Evolutionary conservation across 176 grass and related monocot species (phyloP).

Genomic region (Ensete ventricosum): DNA sequence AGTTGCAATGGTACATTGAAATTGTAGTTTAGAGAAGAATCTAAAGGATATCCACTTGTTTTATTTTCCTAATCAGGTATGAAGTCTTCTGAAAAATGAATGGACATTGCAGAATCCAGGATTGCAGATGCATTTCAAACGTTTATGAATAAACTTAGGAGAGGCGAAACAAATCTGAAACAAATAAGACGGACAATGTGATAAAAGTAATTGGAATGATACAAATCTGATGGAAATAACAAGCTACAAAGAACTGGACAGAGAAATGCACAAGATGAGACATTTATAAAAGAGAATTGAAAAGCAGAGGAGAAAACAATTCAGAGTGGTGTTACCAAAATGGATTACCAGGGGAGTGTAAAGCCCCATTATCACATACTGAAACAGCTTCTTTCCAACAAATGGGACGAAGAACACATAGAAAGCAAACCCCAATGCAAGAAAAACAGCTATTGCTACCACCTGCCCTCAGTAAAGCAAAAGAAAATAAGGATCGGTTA

Average conservation of each 20-base stretch:
- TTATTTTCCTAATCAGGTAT: too few species aligned
- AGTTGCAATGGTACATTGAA: too few species aligned
- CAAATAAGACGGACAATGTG: background rate
- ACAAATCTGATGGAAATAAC: background rate
- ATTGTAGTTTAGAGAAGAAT: too few species aligned
- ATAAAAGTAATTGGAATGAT: background rate
- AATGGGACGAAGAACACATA: conserved; percentile 93
- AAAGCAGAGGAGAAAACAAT: background rate
- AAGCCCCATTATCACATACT: conserved; percentile 51
- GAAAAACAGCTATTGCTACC: conserved; percentile 87
- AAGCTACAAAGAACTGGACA: background rate
- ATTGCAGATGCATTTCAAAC: background rate
- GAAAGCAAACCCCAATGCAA: conserved; percentile 79
- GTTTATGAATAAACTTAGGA: background rate
- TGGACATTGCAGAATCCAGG: too few species aligned
- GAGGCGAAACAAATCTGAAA: background rate
- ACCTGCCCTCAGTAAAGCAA: conserved; percentile 40
- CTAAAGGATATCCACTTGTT: too few species aligned
- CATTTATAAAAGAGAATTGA: background rate
- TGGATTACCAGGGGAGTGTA: conserved; percentile 74
- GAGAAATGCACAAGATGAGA: background rate
- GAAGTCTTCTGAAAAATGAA: too few species aligned
- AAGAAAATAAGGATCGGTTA: background rate
- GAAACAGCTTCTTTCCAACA: conserved; percentile 49
- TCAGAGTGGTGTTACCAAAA: background rate